Conservation (phyloP, 805 yeast genomes). For the Grigorovia humatica region DNA sequence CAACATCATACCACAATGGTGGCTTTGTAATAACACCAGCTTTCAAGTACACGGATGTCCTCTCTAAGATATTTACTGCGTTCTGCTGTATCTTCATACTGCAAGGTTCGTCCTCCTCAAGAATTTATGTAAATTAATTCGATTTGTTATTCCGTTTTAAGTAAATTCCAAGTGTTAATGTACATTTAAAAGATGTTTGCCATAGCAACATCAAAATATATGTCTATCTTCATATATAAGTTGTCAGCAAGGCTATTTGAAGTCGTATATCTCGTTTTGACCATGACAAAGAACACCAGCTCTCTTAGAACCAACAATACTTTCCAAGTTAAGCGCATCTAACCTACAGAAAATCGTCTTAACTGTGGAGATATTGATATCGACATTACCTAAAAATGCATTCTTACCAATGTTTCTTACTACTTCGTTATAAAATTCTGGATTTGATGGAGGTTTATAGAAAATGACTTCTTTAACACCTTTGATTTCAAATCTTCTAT, state of each 20-base stretch:
- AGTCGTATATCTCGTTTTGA: slow-evolving; percentile 66
- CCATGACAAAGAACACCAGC: slow-evolving; percentile 63
- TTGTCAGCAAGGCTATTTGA: slow-evolving; percentile 29
- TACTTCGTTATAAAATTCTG: slow-evolving; percentile 71
- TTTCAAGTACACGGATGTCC: slow-evolving; percentile 66
- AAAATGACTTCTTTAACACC: slow-evolving; percentile 79
- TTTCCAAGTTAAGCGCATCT: slow-evolving; percentile 70
- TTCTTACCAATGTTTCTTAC: slow-evolving; percentile 56
- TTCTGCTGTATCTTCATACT: slow-evolving; percentile 62
- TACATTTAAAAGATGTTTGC: background rate
- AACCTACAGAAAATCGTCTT: slow-evolving; percentile 63
- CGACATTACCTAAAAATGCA: slow-evolving; percentile 40
- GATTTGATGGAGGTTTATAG: slow-evolving; percentile 79
- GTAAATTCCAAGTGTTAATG: background rate
- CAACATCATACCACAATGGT: slow-evolving; percentile 87
- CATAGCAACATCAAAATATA: background rate
- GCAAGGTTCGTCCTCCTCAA: background rate
- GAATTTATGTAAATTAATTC: background rate
- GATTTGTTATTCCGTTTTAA: background rate
- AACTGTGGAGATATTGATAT: slow-evolving; percentile 45
- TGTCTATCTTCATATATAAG: background rate
- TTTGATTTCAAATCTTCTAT: slow-evolving; percentile 69
- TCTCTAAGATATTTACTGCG: slow-evolving; percentile 68
- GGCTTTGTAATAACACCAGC: slow-evolving; percentile 58
- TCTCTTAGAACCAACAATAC: slow-evolving; percentile 70